These are phyloP conservation scores for Cladophialophora bantiana DNA, from an alignment of 2,329 filamentous ascomycete species.

Conservation along the genomic window DNA sequence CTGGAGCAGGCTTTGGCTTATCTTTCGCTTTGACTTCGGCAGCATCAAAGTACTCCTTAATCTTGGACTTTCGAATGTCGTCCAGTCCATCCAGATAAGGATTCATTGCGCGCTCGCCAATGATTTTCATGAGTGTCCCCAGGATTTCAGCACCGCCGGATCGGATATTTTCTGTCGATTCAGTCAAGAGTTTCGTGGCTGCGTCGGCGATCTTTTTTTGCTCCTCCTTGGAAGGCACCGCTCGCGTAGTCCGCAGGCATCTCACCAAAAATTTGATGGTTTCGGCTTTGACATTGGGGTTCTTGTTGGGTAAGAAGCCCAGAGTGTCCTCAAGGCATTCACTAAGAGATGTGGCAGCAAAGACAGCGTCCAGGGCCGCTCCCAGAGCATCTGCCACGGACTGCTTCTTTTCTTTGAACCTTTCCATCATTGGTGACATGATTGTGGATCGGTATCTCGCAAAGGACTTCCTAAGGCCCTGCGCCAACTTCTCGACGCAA, in stretches of 20 bases:
- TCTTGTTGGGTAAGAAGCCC: conserved; percentile 88
- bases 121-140: conserved; percentile 97
- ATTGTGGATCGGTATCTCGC: conserved; percentile 79
- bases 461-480: conserved; percentile 80
- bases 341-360: conserved; percentile 70
- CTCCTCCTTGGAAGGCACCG: conserved; percentile 84
- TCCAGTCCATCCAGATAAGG: conserved; percentile 90
- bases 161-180: conserved; percentile 84
- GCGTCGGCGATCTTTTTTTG: conserved; percentile 85
- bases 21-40: conserved; percentile 88
- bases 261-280: conserved; percentile 93
- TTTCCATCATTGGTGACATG: conserved; percentile 90
- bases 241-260: conserved; percentile 80
- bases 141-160: conserved; percentile 90
- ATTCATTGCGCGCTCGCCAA: conserved; percentile 95
- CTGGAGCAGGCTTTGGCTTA: conserved; percentile 79
- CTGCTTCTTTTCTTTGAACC: conserved; percentile 96
- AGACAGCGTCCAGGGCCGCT: conserved; percentile 78
- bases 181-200: conserved; percentile 86
- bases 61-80: conserved; percentile 92
- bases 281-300: conserved; percentile 95
- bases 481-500: conserved; percentile 87
- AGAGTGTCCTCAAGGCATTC: conserved; percentile 93
- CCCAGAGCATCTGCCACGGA: conserved; percentile 86
- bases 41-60: conserved; percentile 87